Evolutionary conservation across 2,329 filamentous ascomycete genomes (phyloP), one percentile per base, ranked within the genome.

Genomic region (Penicillium concentricum): DNA sequence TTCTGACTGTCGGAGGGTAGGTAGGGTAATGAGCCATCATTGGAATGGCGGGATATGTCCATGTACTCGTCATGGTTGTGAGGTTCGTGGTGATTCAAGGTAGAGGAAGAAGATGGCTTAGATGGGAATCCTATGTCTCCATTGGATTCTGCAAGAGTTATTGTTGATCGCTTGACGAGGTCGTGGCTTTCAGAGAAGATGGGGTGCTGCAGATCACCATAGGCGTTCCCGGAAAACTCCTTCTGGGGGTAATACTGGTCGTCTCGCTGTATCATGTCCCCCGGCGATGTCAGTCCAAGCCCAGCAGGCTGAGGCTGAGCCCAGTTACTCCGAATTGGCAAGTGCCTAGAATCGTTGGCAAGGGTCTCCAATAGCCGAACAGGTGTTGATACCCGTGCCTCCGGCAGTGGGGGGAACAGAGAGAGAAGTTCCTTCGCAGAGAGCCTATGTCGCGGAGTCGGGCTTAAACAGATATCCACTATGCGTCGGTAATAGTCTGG

Each of bases 401-500:
- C 51, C 18, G 52, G 52, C 5, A 50, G 18, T 16, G 61, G 55
- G 8, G 91, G 90, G 60, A 96, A 94, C 63, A 86, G 78, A 0
- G 75, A 72, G 15, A 96, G 78, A 15, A 97, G 81, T 26, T 87
- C 82, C 47, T 86, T 85, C 4, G 94, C 93, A 49, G 91, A 86
- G 12, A 86, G 78, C 49, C 94, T 85, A 53, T 85, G 78, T 55
- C 89, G 85, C 7, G 94, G 93, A 57, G 87, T 82, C 28, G 87
- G 82, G 61, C 84, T 88, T 50, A 97, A 79, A 70, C 93, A 97
- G 16, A 86, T 86, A 51, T 87, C 83, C 37, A 96, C 86, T 47
- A 96, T 81, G 16, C 84, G 80, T 58, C 86, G 84, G 73, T 90
- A 97, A 82, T 92, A 97, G 13, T 81, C 79, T 0, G 94, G 94